Evolutionary conservation across 345 rosid genomes (phyloP).

Genomic region (Arabidopsis suecica): DNA sequence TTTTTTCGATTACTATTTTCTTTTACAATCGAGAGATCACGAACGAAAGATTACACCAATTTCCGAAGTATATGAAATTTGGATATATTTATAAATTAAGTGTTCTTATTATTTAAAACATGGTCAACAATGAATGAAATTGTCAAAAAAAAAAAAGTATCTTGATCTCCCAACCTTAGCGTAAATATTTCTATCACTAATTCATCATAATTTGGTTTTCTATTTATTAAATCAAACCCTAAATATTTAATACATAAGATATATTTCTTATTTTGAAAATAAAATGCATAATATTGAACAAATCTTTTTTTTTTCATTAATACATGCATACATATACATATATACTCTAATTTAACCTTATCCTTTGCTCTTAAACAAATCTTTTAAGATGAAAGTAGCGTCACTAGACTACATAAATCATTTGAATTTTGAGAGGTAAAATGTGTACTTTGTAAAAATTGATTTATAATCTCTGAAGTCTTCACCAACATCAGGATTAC

Average conservation of each 20-base stretch:
- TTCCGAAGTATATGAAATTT: too few relatives aligned
- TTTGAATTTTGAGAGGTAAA: background rate
- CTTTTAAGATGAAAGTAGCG: slow-evolving; percentile 9
- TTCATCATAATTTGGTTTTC: background rate
- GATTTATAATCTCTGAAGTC: background rate
- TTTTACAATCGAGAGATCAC: background rate
- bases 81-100: too few relatives aligned
- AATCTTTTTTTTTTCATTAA: too few relatives aligned
- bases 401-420: background rate
- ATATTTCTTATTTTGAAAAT: too few relatives aligned
- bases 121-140: background rate
- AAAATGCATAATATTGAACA: too few relatives aligned
- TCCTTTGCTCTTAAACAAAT: background rate
- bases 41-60: too few relatives aligned
- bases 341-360: background rate
- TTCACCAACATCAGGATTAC: slow-evolving; percentile 26
- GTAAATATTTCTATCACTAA: background rate
- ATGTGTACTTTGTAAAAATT: background rate
- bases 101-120: background rate
- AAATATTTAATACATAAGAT: background rate
- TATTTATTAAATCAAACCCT: background rate
- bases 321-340: too few relatives aligned
- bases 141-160: background rate
- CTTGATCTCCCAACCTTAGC: background rate
- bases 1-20: background rate